Evolutionary conservation across 441 rosid species (phyloP).

Genomic region (Populus hybrid): DNA sequence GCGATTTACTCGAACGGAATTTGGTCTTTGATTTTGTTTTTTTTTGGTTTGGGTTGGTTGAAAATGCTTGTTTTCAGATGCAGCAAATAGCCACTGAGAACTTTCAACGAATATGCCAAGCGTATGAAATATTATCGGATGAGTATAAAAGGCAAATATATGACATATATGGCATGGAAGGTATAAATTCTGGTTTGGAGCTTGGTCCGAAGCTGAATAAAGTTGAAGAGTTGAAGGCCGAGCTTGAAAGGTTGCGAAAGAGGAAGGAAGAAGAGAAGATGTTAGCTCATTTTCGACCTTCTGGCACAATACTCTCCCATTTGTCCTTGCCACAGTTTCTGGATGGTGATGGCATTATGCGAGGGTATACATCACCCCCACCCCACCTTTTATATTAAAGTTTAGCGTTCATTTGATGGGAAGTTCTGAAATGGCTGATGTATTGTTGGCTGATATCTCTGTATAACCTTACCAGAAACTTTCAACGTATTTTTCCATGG

Average conservation of each 20-base stretch:
- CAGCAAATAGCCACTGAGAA: slow-evolving; percentile 84
- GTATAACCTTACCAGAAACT: slow-evolving; percentile 2
- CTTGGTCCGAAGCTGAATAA: slow-evolving; percentile 81
- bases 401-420: background rate
- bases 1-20: background rate
- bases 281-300: slow-evolving; percentile 56
- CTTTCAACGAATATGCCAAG: slow-evolving; percentile 89
- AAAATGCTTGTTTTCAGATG: slow-evolving; percentile 46
- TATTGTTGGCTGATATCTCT: background rate
- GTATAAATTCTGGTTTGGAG: slow-evolving; percentile 79
- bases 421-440: background rate
- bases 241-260: slow-evolving; percentile 63
- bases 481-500: background rate
- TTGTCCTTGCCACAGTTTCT: slow-evolving; percentile 68
- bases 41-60: background rate
- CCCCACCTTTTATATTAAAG: background rate
- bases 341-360: slow-evolving; percentile 79
- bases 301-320: slow-evolving; percentile 63
- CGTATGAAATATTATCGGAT: slow-evolving; percentile 79
- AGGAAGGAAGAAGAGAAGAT: slow-evolving; percentile 67
- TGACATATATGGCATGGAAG: slow-evolving; percentile 95
- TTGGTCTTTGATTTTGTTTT: background rate
- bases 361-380: slow-evolving; percentile 46
- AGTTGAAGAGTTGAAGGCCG: slow-evolving; percentile 76
- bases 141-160: slow-evolving; percentile 79